Evolutionary conservation across 352 stramenopile species (phyloP), one percentile per base, ranked within the genome.

Genomic region (Globisporangium spiculum): DNA sequence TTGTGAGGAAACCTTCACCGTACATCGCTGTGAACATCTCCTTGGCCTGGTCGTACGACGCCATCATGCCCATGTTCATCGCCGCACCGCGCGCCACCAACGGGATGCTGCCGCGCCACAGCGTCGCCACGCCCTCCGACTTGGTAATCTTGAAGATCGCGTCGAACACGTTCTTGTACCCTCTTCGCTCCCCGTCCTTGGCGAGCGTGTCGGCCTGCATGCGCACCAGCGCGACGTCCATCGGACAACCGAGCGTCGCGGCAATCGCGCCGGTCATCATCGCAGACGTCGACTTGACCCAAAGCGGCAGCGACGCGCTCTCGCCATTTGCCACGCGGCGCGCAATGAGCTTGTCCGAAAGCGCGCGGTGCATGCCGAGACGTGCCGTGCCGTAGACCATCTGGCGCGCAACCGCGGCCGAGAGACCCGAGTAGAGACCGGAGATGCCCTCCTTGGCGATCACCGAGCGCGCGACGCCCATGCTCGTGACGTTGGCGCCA

Each of bases 21-120:
- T 91, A 93, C 60, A 81, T 65, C 32, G 80, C 71, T 54, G 85
- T 70, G 61, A 97, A 82, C 65, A 88, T 73, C 76, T 98, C 92
- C 79, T 99, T 99, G 26, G 97, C 95, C 83, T 99, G 96, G 84
- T 99, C 98, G 78, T 99, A 99, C 70, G 94, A 99, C 20, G 97
- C 97, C 86, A 99, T 94, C 98, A 99, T 99, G 63, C 97, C 97
- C n/a, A 99, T 94, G 83, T 99, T 99, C 96, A 99, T 99, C 64
- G 96, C 88, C 65, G 99, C 98, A 32, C 97, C 98, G 73, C 98
- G 90, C 20, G 98, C 88, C 53, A 99, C 96, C n/a, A 97, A 89
- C 24, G 95, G 94, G 44, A 96, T 77, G 64, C 86, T 95, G 8
- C 95, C 95, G 27, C 92, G 81, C 91, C 92, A 98, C 38, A 98